A percentile compares a stretch with the other conserved stretches of the same genome.
These are phyloP conservation scores for Oidium heveae DNA, from an alignment of 2,329 filamentous ascomycete genomes.

Conservation along the genomic window DNA sequence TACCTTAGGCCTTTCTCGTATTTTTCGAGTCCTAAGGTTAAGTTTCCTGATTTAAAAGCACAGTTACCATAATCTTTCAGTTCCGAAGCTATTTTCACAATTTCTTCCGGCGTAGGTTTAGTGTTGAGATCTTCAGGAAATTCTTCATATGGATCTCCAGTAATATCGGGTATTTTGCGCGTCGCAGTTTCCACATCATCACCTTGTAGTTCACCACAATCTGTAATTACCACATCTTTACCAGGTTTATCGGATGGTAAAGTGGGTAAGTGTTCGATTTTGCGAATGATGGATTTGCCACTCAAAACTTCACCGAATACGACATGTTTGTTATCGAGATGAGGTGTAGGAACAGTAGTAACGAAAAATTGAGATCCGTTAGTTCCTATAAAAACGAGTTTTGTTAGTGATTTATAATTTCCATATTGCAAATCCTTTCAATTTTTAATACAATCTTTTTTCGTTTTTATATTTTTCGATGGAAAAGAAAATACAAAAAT, in stretches of 20 bases:
- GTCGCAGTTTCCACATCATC: conserved; percentile 40
- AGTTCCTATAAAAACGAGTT: conserved; percentile 29
- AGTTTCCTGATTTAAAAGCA: conserved; percentile 60
- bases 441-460: not conserved
- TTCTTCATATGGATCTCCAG: conserved; percentile 84
- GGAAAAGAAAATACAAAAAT: not conserved
- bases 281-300: conserved; percentile 73
- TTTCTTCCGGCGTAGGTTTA: conserved; percentile 35
- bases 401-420: too few relatives aligned
- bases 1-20: conserved; percentile 88
- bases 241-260: conserved; percentile 52
- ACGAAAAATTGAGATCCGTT: conserved; percentile 98
- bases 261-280: conserved; percentile 66
- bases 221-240: conserved; percentile 45
- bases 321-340: conserved; percentile 89
- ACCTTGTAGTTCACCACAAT: conserved; percentile 68
- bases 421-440: too few relatives aligned
- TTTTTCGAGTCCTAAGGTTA: conserved; percentile 53
- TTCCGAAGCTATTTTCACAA: conserved; percentile 55
- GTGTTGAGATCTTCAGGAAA: conserved; percentile 62
- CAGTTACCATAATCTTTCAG: conserved; percentile 84
- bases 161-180: conserved; percentile 47
- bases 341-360: conserved; percentile 82
- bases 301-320: conserved; percentile 87
- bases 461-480: not conserved